These are phyloP conservation scores for Nannizzia gypsea DNA, from an alignment of 2,329 filamentous ascomycete species.

Conservation along the genomic window DNA sequence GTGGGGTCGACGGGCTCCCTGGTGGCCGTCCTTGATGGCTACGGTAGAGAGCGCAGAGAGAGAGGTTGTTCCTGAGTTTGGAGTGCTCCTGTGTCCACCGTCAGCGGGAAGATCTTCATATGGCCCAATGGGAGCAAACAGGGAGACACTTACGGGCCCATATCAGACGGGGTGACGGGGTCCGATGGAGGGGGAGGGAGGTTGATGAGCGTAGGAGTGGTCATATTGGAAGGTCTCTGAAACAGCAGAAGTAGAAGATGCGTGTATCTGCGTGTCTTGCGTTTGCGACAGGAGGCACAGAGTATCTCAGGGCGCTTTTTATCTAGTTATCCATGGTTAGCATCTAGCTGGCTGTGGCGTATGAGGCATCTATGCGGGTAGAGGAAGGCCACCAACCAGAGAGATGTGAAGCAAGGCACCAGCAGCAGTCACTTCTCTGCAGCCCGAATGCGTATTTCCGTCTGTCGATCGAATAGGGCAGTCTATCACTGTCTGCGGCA, in stretches of 20 bases:
- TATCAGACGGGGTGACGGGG: constrained; percentile 75
- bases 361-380: neutral
- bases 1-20: constrained; percentile 59
- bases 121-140: neutral
- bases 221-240: constrained; percentile 34
- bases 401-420: neutral
- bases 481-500: neutral
- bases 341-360: neutral
- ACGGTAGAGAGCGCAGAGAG: constrained; percentile 85
- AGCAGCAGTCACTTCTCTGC: neutral
- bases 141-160: constrained; percentile 60
- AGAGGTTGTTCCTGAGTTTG: constrained; percentile 83
- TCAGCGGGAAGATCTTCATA: constrained; percentile 5
- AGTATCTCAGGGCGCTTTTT: neutral
- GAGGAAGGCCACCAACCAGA: neutral
- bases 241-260: neutral
- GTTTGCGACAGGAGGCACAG: neutral
- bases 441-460: too few relatives aligned
- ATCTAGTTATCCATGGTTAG: neutral
- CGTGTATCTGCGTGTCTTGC: neutral
- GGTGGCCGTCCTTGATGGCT: constrained; percentile 92
- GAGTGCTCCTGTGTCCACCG: constrained; percentile 57
- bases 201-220: constrained; percentile 63
- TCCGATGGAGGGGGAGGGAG: constrained; percentile 71
- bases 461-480: neutral